These are phyloP conservation scores for Candida multigemmis DNA, from an alignment of 805 yeast species.

Conservation along the genomic window DNA sequence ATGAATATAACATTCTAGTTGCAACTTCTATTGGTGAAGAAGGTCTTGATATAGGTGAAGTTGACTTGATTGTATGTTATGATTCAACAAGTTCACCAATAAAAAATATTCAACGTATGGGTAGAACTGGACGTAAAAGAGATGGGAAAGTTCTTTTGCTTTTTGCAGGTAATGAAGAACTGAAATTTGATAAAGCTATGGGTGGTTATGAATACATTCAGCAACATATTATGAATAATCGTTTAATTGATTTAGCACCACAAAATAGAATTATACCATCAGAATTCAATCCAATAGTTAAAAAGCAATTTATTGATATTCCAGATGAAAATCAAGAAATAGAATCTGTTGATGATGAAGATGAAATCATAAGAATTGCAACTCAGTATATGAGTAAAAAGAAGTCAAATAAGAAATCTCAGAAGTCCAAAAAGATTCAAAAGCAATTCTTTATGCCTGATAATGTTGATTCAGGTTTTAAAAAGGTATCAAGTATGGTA, in stretches of 20 bases:
- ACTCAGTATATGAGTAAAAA: conserved; percentile 44
- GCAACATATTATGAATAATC: conserved; percentile 47
- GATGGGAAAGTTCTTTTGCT: conserved; percentile 75
- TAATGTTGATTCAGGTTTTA: conserved; percentile 57
- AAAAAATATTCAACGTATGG: conserved; percentile 91
- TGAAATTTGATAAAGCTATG: conserved; percentile 78
- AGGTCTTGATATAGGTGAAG: conserved; percentile 97
- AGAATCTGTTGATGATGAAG: conserved; percentile 44
- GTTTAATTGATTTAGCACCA: conserved; percentile 30
- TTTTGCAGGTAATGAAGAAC: conserved; percentile 68
- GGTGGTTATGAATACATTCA: conserved; percentile 77
- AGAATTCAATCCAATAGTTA: conserved; percentile 45
- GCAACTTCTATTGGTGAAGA: conserved; percentile 98
- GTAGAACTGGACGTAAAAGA: conserved; percentile 94
- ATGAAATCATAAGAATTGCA: conserved; percentile 60
- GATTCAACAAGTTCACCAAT: conserved; percentile 93
- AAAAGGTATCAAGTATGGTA: conserved; percentile 23
- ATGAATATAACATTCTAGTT: conserved; percentile 70
- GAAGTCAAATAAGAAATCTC: conserved; percentile 1
- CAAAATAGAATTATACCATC: conserved; percentile 67
- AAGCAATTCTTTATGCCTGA: conserved; percentile 68
- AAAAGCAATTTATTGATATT: conserved; percentile 46
- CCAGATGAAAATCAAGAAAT: conserved; percentile 62
- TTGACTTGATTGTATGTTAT: conserved; percentile 84
- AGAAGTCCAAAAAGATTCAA: conserved; percentile 7